These are phyloP conservation scores for Leishmania braziliensis DNA, from an alignment of 208 protist species.

Conservation along the genomic window DNA sequence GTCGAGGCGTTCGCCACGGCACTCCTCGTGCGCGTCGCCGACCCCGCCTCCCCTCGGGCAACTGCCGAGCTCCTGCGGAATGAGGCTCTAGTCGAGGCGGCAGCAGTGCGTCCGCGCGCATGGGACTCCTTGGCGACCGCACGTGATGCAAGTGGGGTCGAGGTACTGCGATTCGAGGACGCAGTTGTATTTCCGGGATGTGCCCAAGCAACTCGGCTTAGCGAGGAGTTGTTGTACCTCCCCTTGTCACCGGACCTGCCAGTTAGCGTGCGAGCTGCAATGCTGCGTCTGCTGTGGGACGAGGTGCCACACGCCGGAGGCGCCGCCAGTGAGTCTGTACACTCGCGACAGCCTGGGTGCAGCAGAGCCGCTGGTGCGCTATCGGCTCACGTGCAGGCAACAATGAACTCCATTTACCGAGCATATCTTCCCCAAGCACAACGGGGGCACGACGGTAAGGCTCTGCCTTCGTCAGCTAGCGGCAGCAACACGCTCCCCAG, in stretches of 20 bases:
- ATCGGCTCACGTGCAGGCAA: conserved; percentile 4
- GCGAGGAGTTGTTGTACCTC: conserved; percentile 42
- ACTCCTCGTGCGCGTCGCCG: conserved; percentile 26
- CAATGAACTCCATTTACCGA: conserved; percentile 9
- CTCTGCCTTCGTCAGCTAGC: background rate
- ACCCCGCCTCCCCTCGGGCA: conserved; percentile 16
- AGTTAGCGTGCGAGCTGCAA: conserved; percentile 3
- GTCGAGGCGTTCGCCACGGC: conserved; percentile 26
- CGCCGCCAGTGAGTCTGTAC: background rate
- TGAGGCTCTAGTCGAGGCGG: conserved; percentile 22
- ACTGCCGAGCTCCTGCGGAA: conserved; percentile 26
- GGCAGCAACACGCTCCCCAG: background rate
- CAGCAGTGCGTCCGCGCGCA: conserved; percentile 10
- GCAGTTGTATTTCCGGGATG: conserved; percentile 46
- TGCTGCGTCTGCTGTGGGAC: conserved; percentile 34
- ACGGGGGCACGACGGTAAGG: background rate
- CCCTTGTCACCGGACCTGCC: conserved; percentile 36
- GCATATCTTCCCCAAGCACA: conserved; percentile 2
- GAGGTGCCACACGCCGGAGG: conserved; percentile 17
- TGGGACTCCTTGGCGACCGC: conserved; percentile 8
- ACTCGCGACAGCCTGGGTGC: background rate
- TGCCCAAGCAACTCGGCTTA: conserved; percentile 25
- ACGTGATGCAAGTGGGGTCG: background rate
- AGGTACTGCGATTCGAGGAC: conserved; percentile 22
- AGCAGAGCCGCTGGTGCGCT: background rate